These are phyloP conservation scores for Colletotrichum sp. DNA, from an alignment of 2,329 filamentous ascomycete species.

Conservation along the genomic window DNA sequence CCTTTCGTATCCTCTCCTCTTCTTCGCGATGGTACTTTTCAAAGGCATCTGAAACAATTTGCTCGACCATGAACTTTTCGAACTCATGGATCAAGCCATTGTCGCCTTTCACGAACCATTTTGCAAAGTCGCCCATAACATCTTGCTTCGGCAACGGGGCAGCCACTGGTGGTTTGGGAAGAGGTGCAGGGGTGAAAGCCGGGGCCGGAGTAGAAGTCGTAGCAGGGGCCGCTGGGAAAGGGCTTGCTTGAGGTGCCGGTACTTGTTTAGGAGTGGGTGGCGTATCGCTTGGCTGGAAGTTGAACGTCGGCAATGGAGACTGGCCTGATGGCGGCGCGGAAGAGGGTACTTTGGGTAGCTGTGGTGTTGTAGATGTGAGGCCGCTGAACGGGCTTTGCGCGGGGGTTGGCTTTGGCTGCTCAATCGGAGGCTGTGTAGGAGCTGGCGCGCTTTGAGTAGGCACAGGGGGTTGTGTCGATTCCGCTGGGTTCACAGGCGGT, in stretches of 20 bases:
- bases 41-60: conserved; percentile 48
- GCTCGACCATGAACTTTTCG: conserved; percentile 47
- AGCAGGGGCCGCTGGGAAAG: background rate
- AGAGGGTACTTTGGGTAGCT: background rate
- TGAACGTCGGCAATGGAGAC: background rate
- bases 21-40: conserved; percentile 44
- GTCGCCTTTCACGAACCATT: conserved; percentile 62
- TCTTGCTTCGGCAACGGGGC: conserved; percentile 33
- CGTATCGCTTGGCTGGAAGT: background rate
- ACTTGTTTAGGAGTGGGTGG: background rate
- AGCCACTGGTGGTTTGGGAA: background rate
- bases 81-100: conserved; percentile 58
- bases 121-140: conserved; percentile 52
- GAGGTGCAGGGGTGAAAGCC: background rate
- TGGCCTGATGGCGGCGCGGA: background rate
- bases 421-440: background rate
- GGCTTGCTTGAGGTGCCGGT: background rate
- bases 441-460: background rate
- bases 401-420: background rate
- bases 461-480: background rate
- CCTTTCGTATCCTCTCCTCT: conserved; percentile 44
- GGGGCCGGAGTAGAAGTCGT: background rate
- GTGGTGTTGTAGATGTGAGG: conserved; percentile 21
- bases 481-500: conserved; percentile 19
- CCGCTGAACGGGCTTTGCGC: background rate